Conservation (phyloP, 176 grass and related monocot genomes). For the Oryza rufipogon region DNA sequence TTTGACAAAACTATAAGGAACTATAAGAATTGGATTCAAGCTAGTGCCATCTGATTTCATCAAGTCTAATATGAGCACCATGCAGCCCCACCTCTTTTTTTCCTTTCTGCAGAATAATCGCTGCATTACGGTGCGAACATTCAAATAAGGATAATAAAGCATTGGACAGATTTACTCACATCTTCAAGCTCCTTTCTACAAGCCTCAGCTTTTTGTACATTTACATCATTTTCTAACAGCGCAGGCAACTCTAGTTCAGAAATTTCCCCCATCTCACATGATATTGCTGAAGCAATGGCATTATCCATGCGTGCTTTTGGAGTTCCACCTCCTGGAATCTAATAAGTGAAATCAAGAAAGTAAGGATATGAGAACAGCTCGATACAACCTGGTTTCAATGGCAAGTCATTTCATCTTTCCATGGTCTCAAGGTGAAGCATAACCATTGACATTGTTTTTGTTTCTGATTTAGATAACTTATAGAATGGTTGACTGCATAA, state of each 20-base stretch:
- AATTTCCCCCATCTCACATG: constrained; percentile 49
- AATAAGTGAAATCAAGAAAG: constrained; percentile 41
- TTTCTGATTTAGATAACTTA: constrained; percentile 10
- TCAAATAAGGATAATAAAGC: constrained; percentile 22
- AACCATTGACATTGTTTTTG: constrained; percentile 4
- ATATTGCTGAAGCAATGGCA: constrained; percentile 40
- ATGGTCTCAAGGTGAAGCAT: constrained; percentile 16
- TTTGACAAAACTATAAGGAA: constrained; percentile 10
- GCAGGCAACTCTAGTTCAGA: constrained; percentile 72
- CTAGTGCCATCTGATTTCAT: neutral
- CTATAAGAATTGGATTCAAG: neutral
- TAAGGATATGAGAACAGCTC: constrained; percentile 29
- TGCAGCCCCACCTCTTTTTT: neutral
- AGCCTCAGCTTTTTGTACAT: constrained; percentile 86
- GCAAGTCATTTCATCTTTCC: neutral
- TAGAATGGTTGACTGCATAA: neutral
- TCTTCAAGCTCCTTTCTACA: constrained; percentile 87
- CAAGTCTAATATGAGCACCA: neutral
- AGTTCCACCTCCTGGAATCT: constrained; percentile 58
- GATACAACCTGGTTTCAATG: constrained; percentile 25
- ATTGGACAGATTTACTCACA: constrained; percentile 68
- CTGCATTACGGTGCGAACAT: constrained; percentile 19
- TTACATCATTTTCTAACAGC: constrained; percentile 74
- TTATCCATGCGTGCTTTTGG: constrained; percentile 47
- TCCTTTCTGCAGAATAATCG: neutral